A percentile compares a stretch with the other conserved stretches of the same genome.
These are phyloP conservation scores for Gossypium laxum DNA, from an alignment of 441 rosid species.

Conservation along the genomic window DNA sequence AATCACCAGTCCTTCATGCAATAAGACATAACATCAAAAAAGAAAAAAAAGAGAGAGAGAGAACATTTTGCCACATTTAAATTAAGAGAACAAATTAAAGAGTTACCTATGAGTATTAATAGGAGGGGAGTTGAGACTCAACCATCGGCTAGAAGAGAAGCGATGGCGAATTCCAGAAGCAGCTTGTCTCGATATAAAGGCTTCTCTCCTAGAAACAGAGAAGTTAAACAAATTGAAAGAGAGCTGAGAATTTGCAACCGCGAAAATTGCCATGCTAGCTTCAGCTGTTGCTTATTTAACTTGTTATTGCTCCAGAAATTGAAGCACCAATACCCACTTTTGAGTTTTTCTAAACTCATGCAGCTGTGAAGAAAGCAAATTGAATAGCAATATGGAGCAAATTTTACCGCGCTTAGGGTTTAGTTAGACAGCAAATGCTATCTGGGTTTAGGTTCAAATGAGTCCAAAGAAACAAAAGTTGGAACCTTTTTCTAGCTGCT, in stretches of 20 bases:
- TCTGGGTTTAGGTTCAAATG: slow-evolving; percentile 2
- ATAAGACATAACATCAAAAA: background rate
- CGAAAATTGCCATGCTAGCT: slow-evolving; percentile 33
- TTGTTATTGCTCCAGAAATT: slow-evolving; percentile 41
- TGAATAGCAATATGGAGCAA: background rate
- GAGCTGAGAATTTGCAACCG: slow-evolving; percentile 30
- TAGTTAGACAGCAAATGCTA: slow-evolving; percentile 1
- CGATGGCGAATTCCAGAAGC: slow-evolving; percentile 45
- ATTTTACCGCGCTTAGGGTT: background rate
- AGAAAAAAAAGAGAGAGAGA: no score
- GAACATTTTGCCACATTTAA: background rate
- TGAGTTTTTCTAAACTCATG: slow-evolving; percentile 48
- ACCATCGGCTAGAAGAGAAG: slow-evolving; percentile 54
- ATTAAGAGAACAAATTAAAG: background rate
- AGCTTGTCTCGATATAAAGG: slow-evolving; percentile 29
- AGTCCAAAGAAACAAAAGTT: background rate
- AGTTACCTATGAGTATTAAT: background rate
- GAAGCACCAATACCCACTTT: slow-evolving; percentile 23
- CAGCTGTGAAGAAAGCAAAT: slow-evolving; percentile 31
- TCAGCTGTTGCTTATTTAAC: slow-evolving; percentile 17
- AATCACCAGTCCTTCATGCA: background rate
- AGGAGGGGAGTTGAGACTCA: slow-evolving; percentile 31
- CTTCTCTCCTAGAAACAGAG: slow-evolving; percentile 21
- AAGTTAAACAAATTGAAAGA: slow-evolving; percentile 22
- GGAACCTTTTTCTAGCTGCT: background rate